Conservation (phyloP, 2,329 filamentous ascomycete genomes). For the Pyrenophora tritici-repentis region DNA sequence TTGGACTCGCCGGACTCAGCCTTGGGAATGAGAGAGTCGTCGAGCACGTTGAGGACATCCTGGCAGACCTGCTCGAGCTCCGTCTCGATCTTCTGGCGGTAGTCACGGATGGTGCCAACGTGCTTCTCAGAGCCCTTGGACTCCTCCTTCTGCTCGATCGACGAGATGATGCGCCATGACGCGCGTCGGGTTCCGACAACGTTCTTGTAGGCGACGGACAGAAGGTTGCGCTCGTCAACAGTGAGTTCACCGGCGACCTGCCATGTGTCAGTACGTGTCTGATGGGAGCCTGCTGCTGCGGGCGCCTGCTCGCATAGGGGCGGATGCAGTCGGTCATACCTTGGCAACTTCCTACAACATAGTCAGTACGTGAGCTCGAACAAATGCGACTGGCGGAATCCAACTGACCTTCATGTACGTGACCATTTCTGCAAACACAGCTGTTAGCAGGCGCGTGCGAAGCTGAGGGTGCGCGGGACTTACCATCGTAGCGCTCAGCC, state of each 20-base stretch:
- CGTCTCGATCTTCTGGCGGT: conserved; percentile 96
- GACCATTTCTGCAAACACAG: conserved; percentile 76
- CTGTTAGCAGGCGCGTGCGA: conserved; percentile 41
- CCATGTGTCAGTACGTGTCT: conserved; percentile 25
- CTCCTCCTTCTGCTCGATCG: conserved; percentile 99
- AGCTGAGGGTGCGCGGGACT: conserved; percentile 43
- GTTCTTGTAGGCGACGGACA: conserved; percentile 99
- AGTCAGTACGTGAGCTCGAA: conserved; percentile 40
- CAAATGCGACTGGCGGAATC: neutral
- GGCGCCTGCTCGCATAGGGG: conserved; percentile 28
- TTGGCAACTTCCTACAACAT: conserved; percentile 84
- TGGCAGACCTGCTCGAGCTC: conserved; percentile 98
- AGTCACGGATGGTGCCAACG: conserved; percentile 92
- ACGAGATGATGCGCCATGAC: conserved; percentile 97
- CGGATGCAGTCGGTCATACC: conserved; percentile 55
- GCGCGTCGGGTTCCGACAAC: conserved; percentile 95
- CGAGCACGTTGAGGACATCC: conserved; percentile 93
- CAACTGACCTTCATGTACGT: conserved; percentile 89
- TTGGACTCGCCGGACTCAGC: conserved; percentile 96
- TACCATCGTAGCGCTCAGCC: conserved; percentile 98
- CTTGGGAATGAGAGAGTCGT: conserved; percentile 90
- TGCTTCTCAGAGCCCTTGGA: conserved; percentile 95
- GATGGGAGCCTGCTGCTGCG: conserved; percentile 15
- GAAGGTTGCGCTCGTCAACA: conserved; percentile 80
- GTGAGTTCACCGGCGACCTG: conserved; percentile 70